Conservation (phyloP, 495 filamentous ascomycete genomes). For the Aspergillus avenaceus region DNA sequence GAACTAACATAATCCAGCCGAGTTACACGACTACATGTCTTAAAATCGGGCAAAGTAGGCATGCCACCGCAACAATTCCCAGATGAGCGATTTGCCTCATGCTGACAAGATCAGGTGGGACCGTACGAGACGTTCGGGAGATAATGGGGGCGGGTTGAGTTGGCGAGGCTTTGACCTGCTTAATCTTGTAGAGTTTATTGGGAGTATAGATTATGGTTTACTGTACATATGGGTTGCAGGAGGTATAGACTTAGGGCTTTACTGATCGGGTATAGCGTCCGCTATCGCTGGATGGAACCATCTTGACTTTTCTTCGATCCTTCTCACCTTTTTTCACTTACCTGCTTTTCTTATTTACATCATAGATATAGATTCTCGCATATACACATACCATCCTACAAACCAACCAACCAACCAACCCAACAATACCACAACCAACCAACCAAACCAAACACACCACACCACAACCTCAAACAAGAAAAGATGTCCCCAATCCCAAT, state of each 20-base stretch:
- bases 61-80: conserved; percentile 60
- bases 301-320: background rate
- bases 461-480: background rate
- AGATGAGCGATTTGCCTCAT: conserved; percentile 51
- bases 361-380: background rate
- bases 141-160: too few species aligned
- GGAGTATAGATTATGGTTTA: too few species aligned
- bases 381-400: background rate
- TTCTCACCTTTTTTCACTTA: background rate
- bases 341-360: background rate
- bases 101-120: conserved; percentile 47
- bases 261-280: conserved; percentile 12
- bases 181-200: too few species aligned
- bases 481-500: conserved; percentile 71
- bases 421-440: background rate
- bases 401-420: background rate
- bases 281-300: too few species aligned
- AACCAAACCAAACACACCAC: background rate
- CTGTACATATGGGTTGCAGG: too few species aligned
- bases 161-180: conserved; percentile 22
- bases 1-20: conserved; percentile 17
- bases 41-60: conserved; percentile 43
- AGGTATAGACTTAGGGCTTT: conserved; percentile 1
- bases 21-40: conserved; percentile 40
- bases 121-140: too few species aligned